phyloP scores from a whole-genome alignment of 1,139 yeast species.

The Geotrichum carabidarum region DNA sequence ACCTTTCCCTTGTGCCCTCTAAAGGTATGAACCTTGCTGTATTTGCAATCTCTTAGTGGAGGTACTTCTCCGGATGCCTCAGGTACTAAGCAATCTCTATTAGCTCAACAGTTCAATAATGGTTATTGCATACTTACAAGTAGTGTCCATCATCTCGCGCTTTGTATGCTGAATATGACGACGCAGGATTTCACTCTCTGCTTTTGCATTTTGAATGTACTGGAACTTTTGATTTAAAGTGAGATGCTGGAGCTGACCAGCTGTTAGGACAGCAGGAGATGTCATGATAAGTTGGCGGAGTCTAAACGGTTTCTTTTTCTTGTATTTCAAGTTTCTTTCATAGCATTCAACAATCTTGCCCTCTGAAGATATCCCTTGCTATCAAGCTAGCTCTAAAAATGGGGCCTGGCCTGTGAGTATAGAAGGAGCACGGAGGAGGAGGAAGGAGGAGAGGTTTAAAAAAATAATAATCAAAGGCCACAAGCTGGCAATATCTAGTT shows the following conservation, averaged over 20 bases:
- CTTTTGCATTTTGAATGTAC: conserved; percentile 22
- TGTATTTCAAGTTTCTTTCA: no score
- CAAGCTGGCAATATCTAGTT: no score
- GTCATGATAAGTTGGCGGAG: conserved; percentile 10
- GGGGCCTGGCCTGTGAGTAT: no score
- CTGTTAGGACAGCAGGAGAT: conserved; percentile 21
- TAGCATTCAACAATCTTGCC: no score
- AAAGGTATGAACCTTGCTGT: conserved; percentile 35
- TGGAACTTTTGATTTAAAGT: conserved; percentile 22
- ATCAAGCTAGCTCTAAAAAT: no score
- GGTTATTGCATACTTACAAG: conserved; percentile 5
- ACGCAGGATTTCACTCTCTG: conserved; percentile 26
- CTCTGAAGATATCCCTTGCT: no score
- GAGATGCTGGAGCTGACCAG: conserved; percentile 23
- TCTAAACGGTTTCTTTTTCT: no score
- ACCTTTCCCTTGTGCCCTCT: conserved; percentile 77
- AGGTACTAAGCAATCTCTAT: conserved; percentile 16
- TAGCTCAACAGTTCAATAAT: conserved; percentile 10
- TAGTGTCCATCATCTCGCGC: conserved; percentile 25
- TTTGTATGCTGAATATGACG: conserved; percentile 23
- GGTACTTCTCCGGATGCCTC: conserved; percentile 23
- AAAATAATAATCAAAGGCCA: no score
- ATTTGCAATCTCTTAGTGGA: conserved; percentile 20
- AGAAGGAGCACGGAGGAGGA: no score
- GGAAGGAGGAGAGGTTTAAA: no score